Conservation (phyloP, 352 stramenopile species). For the Globisporangium emineosum region DNA sequence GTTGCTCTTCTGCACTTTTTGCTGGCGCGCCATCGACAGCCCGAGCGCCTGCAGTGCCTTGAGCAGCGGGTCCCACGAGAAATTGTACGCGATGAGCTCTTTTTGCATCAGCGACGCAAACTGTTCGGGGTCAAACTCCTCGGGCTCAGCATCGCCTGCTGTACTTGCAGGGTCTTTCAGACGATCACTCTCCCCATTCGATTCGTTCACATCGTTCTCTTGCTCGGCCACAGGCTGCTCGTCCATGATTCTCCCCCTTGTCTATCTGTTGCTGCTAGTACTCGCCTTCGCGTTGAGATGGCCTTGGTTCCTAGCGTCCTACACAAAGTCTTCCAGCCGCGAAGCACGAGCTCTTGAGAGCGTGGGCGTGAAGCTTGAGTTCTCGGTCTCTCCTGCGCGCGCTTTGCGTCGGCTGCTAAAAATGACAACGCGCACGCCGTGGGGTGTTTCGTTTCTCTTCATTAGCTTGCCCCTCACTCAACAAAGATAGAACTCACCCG, state of each 20-base stretch:
- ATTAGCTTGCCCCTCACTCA: background rate
- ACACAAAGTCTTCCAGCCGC: background rate
- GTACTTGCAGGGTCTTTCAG: slow-evolving; percentile 5
- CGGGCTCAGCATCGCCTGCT: slow-evolving; percentile 14
- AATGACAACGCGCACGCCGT: background rate
- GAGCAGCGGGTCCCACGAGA: slow-evolving; percentile 72
- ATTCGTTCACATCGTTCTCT: slow-evolving; percentile 18
- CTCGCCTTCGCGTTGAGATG: background rate
- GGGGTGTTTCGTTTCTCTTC: slow-evolving; percentile 3
- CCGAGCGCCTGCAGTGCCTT: slow-evolving; percentile 61
- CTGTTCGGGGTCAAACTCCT: slow-evolving; percentile 36
- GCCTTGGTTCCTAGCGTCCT: background rate
- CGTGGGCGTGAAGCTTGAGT: background rate
- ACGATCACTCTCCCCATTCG: background rate
- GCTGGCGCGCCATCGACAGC: slow-evolving; percentile 48
- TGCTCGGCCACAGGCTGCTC: slow-evolving; percentile 17
- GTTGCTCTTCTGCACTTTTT: slow-evolving; percentile 41
- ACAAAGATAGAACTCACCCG: slow-evolving; percentile 4
- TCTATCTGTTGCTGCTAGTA: background rate
- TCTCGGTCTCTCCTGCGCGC: slow-evolving; percentile 5
- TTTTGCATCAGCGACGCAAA: slow-evolving; percentile 64
- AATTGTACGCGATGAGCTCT: slow-evolving; percentile 65
- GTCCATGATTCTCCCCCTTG: slow-evolving; percentile 4
- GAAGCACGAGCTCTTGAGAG: too few species aligned
- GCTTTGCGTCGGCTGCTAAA: slow-evolving; percentile 7